These are phyloP conservation scores for Calocera cornea DNA, from an alignment of 768 basidiomycete genomes.

Conservation along the genomic window DNA sequence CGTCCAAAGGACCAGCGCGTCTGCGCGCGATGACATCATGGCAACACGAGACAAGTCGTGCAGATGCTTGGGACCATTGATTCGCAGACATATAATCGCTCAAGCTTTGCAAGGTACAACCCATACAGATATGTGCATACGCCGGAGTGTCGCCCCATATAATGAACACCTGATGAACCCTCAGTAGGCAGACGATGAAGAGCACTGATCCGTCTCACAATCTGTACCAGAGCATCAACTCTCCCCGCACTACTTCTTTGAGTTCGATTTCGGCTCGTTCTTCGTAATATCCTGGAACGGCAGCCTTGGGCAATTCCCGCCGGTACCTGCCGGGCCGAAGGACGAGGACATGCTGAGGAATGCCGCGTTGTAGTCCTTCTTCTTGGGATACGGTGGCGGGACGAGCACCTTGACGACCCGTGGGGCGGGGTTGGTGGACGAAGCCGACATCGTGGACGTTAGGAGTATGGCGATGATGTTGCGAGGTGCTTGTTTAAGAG, in stretches of 20 bases:
- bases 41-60: too few species aligned
- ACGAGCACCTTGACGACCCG: not conserved
- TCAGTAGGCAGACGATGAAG: too few species aligned
- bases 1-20: too few species aligned
- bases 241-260: not conserved
- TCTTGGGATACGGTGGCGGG: not conserved
- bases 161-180: too few species aligned
- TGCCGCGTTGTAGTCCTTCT: not conserved
- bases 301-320: not conserved
- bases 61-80: too few species aligned
- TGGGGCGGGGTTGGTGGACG: not conserved
- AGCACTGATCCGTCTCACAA: not conserved
- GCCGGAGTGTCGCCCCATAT: too few species aligned
- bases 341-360: not conserved
- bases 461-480: too few species aligned
- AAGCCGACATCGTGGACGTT: not conserved
- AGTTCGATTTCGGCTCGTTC: not conserved
- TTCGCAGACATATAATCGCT: too few species aligned
- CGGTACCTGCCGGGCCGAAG: not conserved
- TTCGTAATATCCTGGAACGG: not conserved
- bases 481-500: too few species aligned
- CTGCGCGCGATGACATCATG: too few species aligned
- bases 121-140: too few species aligned
- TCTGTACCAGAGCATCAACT: not conserved
- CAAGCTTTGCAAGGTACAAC: too few species aligned